Evolutionary conservation across 192 early-diverging fungal species (phyloP), one percentile per base, ranked within the genome.

Genomic region (Entomortierella chlamydospora): DNA sequence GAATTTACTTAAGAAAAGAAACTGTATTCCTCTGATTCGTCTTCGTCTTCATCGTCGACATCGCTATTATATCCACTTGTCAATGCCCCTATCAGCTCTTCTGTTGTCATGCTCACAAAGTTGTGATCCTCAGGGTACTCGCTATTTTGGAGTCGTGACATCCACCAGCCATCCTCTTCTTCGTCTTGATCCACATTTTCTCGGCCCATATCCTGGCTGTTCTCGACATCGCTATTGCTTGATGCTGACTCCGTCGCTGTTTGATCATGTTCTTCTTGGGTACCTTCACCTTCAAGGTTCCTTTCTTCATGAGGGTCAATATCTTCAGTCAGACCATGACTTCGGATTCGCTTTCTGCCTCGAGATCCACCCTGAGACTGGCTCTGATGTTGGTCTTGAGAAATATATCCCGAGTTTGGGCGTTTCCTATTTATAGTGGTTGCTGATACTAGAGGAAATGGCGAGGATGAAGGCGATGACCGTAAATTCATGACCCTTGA

Each of bases 71-170:
- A 79, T 18, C 76, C 68, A 58, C 57, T 70, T 17, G 76, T 79
- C 51, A 79, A 29, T 1, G 76, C 76, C 2, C 57, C 63, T n/a
- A 79, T 79, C 0, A 79, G 37, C 57, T 79, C 76, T 22, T 79
- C 76, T 10, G 76, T 79, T 33, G 76, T 79, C 68, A 79, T 70
- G 41, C 68, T 70, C 1, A 79, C 76, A 59, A 79, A 47, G 23
- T 79, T 20, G 26, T 79, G 76, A 11, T 79, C 76, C 63, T 79
- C 68, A 0, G 62, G 68, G 20, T 79, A 70, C 7, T 68, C 61
- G 30, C 76, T 79, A 37, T 70, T 66, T 30, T 79, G 29, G 53
- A 79, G 52, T 47, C 76, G 68, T 51, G 76, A 70, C 43, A 63
- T 70, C 76, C 76, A 79, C 68, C 68, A 79, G 28, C 70, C 58